phyloP scores from a whole-genome alignment of 768 basidiomycete genomes.

The Mycena belliarum region DNA sequence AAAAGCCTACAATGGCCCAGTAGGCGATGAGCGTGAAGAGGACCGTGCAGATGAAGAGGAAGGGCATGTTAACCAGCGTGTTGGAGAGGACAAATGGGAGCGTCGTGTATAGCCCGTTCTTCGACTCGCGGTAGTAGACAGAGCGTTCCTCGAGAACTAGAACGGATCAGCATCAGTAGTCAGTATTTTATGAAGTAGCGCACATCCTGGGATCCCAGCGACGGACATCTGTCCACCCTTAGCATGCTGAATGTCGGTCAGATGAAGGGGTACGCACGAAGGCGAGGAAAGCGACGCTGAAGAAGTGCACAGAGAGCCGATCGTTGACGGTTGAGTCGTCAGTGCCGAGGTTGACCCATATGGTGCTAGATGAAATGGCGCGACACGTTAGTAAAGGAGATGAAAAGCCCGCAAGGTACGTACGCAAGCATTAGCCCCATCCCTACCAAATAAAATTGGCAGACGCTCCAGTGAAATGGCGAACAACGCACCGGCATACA shows the following conservation, averaged over 20 bases:
- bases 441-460: slow-evolving; percentile 21
- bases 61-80: slow-evolving; percentile 54
- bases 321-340: slow-evolving; percentile 45
- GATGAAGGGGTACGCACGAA: slow-evolving; percentile 34
- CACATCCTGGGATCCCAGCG: slow-evolving; percentile 58
- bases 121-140: slow-evolving; percentile 56
- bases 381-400: slow-evolving; percentile 20
- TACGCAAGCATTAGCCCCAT: slow-evolving; percentile 49
- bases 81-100: slow-evolving; percentile 56
- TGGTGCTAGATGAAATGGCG: slow-evolving; percentile 42
- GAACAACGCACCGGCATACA: slow-evolving; percentile 46
- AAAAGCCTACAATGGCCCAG: slow-evolving; percentile 45
- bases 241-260: background rate
- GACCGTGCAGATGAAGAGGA: slow-evolving; percentile 50
- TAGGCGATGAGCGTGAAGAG: slow-evolving; percentile 53
- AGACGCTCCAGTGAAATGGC: background rate
- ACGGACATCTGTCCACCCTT: slow-evolving; percentile 47
- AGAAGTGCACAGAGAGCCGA: slow-evolving; percentile 55
- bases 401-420: slow-evolving; percentile 7
- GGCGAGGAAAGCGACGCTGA: slow-evolving; percentile 54
- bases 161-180: background rate
- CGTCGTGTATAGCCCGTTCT: slow-evolving; percentile 58
- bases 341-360: slow-evolving; percentile 50
- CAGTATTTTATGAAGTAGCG: slow-evolving; percentile 8
- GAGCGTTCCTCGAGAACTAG: slow-evolving; percentile 57